phyloP scores from a whole-genome alignment of 208 protist genomes.

The Naegleria lovaniensis region DNA sequence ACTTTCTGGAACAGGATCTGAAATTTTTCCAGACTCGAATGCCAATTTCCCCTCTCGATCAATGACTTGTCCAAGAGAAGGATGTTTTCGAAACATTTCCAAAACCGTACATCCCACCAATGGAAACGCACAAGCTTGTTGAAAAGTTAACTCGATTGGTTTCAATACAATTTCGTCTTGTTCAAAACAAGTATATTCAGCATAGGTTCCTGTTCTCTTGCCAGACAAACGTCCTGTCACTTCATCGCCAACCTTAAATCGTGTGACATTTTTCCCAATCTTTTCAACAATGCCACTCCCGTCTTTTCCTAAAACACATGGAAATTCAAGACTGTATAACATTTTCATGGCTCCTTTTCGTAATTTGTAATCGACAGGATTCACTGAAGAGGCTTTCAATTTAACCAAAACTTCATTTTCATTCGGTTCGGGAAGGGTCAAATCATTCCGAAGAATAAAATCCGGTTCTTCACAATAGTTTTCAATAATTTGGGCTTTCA shows the following conservation, averaged over 20 bases:
- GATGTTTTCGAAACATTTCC: not conserved
- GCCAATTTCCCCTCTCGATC: not conserved
- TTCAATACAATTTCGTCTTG: not conserved
- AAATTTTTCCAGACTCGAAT: not conserved
- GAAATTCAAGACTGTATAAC: not conserved
- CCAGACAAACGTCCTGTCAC: not conserved
- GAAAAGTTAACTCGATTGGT: not conserved
- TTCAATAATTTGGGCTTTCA: not conserved
- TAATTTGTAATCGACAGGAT: slow-evolving; percentile 8
- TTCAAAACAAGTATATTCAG: not conserved
- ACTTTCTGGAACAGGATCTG: not conserved
- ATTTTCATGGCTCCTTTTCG: not conserved
- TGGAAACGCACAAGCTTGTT: not conserved
- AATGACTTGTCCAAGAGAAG: not conserved
- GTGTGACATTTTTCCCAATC: not conserved
- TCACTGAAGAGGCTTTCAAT: not conserved
- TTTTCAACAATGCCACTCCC: not conserved
- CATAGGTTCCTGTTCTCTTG: slow-evolving; percentile 1
- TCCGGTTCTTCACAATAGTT: not conserved
- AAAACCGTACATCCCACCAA: not conserved
- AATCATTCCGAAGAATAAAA: not conserved
- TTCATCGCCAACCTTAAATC: not conserved
- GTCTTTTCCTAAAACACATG: not conserved
- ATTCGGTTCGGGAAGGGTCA: not conserved
- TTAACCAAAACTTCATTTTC: not conserved